Base-by-base conservation (phyloP, 192 early-diverging fungal species). In the Ramicandelaber brevisporus region DNA sequence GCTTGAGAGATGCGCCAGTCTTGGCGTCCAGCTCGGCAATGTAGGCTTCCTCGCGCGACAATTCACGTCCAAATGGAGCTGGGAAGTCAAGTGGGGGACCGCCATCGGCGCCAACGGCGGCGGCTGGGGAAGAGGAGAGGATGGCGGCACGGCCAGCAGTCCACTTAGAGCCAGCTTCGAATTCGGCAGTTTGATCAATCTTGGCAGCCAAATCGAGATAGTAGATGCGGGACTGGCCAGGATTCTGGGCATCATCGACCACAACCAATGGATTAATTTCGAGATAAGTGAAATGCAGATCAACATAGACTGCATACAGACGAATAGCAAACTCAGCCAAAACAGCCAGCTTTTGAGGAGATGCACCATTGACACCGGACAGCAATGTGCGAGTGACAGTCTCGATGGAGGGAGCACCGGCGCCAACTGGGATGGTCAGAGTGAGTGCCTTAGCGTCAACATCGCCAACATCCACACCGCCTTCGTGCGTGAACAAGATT, bases 221-320 rank as follows among this genome's bases (percentile, higher is more conserved):
- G 44, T 68, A 72, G 34, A 97, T 76, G 54, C 73, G 65, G 20
- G 73, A 59, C 28, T 53, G 31, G 25, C 48, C 44, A 12, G 47
- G 34, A 21, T 61, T 61, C 3, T 52, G 41, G 11, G 37, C 52
- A 14, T 61, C 40, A 36, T 80, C 78, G 29, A 83, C 58, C 28
- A 97, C 92, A 2, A 97, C 92, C 32, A 97, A 63, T 17, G 92
- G 92, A 59, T 97, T 97, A 68, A 97, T 97, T 56, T 97, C 92
- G 39, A 97, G 79, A 49, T 97, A 97, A 17, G 92, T 97, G 53
- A 90, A 97, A 52, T 97, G 79, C 17, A 93, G 68, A 35, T 93
- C 84, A 31, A 87, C 59, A 58, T 93, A 97, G 34, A 97, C 84
- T 21, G 81, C 61, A 48, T 93, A 90, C 23, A 97, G 68, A 29